Evolutionary conservation across 257 asterid genomes (phyloP).

Genomic region (Scutellaria barbata): DNA sequence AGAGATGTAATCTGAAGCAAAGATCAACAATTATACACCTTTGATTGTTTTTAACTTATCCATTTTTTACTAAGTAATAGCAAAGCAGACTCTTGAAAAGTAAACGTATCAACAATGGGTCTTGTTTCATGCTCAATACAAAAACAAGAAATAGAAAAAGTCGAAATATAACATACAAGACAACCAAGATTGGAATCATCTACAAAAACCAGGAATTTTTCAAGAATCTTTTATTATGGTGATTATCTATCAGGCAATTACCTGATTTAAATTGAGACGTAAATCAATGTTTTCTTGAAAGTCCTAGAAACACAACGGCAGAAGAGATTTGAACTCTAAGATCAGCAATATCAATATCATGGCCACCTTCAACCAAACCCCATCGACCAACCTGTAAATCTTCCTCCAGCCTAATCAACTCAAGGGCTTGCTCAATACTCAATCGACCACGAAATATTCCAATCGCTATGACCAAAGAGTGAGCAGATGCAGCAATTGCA

Average conservation of each 20-base stretch:
- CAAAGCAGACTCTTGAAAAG: background rate
- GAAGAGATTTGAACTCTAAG: conserved; percentile 84
- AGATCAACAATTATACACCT: background rate
- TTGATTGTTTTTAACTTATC: background rate
- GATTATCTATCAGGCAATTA: conserved; percentile 27
- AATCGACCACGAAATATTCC: conserved; percentile 66
- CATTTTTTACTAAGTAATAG: background rate
- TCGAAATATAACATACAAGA: conserved; percentile 13
- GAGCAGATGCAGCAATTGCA: conserved; percentile 90
- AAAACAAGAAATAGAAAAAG: background rate
- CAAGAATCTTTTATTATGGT: conserved; percentile 1
- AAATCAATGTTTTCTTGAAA: conserved; percentile 59
- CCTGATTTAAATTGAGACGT: conserved; percentile 32
- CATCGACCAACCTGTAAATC: conserved; percentile 87
- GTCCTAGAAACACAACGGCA: conserved; percentile 85
- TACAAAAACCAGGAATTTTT: conserved; percentile 4
- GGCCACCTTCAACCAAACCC: conserved; percentile 99
- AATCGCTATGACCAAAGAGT: conserved; percentile 78
- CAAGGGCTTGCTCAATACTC: conserved; percentile 79
- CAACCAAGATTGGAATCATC: conserved; percentile 21
- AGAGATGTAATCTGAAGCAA: background rate
- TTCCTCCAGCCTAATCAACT: conserved; percentile 92
- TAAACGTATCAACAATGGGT: conserved; percentile 8
- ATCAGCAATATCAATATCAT: conserved; percentile 94
- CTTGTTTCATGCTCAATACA: background rate